A percentile compares a stretch with the other conserved stretches of the same genome.
Evolutionary conservation across 2,329 filamentous ascomycete genomes (phyloP).

Genomic region (Aspergillus sp.): DNA sequence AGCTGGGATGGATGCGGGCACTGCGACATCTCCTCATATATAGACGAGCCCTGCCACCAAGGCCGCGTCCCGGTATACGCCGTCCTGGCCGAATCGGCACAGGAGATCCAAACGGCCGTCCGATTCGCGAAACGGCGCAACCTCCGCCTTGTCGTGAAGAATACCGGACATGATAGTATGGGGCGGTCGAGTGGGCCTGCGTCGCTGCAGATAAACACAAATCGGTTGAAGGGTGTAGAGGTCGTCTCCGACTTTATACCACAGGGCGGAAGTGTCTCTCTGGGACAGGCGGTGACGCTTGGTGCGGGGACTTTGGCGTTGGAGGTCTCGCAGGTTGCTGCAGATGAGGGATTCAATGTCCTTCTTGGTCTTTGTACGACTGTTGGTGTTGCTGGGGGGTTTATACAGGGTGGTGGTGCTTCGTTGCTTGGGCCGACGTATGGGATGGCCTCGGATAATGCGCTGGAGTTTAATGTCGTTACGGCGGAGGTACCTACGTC

Average conservation of each 20-base stretch:
- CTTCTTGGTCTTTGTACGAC: neutral
- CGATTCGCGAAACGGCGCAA: neutral
- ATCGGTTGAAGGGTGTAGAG: neutral
- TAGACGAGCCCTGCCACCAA: neutral
- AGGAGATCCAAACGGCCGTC: neutral
- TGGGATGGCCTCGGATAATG: neutral
- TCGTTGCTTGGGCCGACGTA: neutral
- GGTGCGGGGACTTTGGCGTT: neutral
- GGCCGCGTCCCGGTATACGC: neutral
- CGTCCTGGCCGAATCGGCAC: neutral
- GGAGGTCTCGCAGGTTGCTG: neutral
- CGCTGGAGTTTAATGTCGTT: neutral
- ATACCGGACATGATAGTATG: neutral
- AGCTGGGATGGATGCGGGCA: neutral
- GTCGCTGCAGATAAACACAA: neutral
- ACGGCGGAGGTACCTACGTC: neutral
- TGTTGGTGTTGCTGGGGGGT: neutral
- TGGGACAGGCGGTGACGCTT: neutral
- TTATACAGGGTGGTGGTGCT: neutral
- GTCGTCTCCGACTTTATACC: neutral
- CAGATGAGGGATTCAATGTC: neutral
- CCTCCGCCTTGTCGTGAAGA: neutral
- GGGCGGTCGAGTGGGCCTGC: neutral
- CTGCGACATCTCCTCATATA: neutral
- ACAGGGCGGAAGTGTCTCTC: neutral